Evolutionary conservation across 2,329 filamentous ascomycete genomes (phyloP), one percentile per base, ranked within the genome.

Genomic region (Fusarium guadeloupense): DNA sequence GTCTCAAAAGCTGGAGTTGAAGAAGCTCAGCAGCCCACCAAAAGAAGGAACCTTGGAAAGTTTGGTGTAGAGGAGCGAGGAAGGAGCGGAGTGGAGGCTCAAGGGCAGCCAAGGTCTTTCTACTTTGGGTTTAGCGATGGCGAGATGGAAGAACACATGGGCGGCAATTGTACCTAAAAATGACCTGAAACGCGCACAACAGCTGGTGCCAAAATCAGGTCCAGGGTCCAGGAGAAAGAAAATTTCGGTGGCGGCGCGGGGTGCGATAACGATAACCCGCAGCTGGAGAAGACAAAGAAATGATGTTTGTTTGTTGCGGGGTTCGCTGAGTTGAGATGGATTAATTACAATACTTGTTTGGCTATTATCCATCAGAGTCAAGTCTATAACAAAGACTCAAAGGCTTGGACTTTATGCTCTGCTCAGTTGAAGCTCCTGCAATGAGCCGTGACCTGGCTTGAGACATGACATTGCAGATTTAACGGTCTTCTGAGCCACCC

Each of bases 241-340:
- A 62, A 52, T 54, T 51, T 65, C 54, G 46, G 50, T 70, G 60
- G 71, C 71, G 74, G 71, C 71, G 74, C 73, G 74, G 72, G 69
- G 64, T 71, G 74, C 73, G 73, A 77, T 76, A 77, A 76, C 70
- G 74, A 76, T 76, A 76, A 76, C 72, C 72, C 72, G 72, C 62
- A 16, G 12, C n/a, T n/a, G n/a, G 16, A 46, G 35, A 33, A 7
- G 34, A 19, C n/a, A 25, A 33, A 35, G 20, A 20, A 21, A n/a
- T 25, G 33, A 20, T 35, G 26, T 5, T 17, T 13, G 21, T 14
- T 34, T 34, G 28, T 21, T 38, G 33, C 34, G 43, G 33, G 34
- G 34, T 38, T 30, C 33, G 43, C 43, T 17, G 34, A 52, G 21
- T 38, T 34, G 43, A 25, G 6, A 26, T 14, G 28, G 12, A 14